These are phyloP conservation scores for Puya raimondii DNA, from an alignment of 176 grass and related monocot species.

Conservation along the genomic window DNA sequence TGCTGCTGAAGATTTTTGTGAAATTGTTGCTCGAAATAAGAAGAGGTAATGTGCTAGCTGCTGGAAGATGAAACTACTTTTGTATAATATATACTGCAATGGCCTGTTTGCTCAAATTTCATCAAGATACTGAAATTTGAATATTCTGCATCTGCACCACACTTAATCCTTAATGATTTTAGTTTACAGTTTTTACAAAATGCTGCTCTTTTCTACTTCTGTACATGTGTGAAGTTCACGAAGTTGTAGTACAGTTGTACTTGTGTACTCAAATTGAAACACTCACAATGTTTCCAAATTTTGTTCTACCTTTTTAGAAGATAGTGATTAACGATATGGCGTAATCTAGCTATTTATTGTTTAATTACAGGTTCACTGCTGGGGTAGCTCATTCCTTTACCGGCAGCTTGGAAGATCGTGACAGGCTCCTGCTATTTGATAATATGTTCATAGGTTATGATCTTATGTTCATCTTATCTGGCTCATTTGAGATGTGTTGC, in stretches of 20 bases:
- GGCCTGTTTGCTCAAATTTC: not conserved
- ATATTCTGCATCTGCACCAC: not conserved
- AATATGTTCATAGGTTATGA: conserved; percentile 82
- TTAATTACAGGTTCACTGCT: conserved; percentile 47
- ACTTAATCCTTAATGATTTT: too few relatives aligned
- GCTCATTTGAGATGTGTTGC: not conserved
- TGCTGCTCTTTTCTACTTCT: too few relatives aligned
- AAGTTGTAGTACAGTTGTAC: too few relatives aligned
- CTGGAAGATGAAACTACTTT: conserved; percentile 2
- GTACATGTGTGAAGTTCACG: too few relatives aligned
- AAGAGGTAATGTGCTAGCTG: conserved; percentile 38
- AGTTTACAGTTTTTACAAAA: too few relatives aligned
- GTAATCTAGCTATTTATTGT: conserved; percentile 14
- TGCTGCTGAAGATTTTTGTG: conserved; percentile 86
- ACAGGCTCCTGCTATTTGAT: conserved; percentile 71
- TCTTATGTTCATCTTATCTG: conserved; percentile 2
- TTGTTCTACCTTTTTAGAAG: too few relatives aligned
- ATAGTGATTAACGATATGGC: not conserved
- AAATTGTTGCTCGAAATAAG: conserved; percentile 60
- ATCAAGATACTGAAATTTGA: not conserved
- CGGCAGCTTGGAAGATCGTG: conserved; percentile 69
- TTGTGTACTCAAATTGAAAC: too few relatives aligned
- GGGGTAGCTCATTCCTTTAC: conserved; percentile 96
- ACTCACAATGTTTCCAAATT: too few relatives aligned
- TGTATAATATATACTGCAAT: conserved; percentile 3